phyloP scores from a whole-genome alignment of 148 eudicot genomes.

The Fagopyrum homotropicum region DNA sequence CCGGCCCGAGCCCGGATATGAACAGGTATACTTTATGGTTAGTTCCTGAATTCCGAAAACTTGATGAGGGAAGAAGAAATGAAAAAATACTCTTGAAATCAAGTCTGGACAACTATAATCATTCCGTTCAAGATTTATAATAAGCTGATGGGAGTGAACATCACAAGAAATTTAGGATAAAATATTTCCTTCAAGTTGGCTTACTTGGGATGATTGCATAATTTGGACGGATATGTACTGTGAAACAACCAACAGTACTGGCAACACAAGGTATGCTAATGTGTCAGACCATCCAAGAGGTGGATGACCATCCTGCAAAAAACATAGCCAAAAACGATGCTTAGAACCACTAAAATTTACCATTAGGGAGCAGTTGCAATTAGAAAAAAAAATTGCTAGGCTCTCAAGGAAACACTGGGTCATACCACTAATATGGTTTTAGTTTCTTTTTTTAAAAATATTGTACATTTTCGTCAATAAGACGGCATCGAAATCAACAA shows the following conservation, averaged over 20 bases:
- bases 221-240: slow-evolving; percentile 79
- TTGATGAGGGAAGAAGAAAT: background rate
- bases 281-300: slow-evolving; percentile 96
- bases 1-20: too few relatives aligned
- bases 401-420: background rate
- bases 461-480: background rate
- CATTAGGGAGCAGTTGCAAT: background rate
- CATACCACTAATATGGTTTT: background rate
- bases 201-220: slow-evolving; percentile 88
- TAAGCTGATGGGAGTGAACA: background rate
- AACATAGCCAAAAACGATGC: background rate
- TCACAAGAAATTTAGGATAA: background rate
- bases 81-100: background rate
- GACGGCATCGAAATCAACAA: background rate
- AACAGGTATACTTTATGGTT: background rate
- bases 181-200: slow-evolving; percentile 13
- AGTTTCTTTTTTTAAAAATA: background rate
- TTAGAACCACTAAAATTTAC: background rate
- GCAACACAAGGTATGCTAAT: slow-evolving; percentile 81
- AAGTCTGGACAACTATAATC: background rate
- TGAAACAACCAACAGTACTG: slow-evolving; percentile 52
- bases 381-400: background rate
- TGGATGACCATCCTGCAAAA: slow-evolving; percentile 79
- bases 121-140: background rate
- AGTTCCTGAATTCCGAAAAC: background rate